Evolutionary conservation across 129 eudicot genomes (phyloP).

Genomic region (Pulicaria dysenterica): DNA sequence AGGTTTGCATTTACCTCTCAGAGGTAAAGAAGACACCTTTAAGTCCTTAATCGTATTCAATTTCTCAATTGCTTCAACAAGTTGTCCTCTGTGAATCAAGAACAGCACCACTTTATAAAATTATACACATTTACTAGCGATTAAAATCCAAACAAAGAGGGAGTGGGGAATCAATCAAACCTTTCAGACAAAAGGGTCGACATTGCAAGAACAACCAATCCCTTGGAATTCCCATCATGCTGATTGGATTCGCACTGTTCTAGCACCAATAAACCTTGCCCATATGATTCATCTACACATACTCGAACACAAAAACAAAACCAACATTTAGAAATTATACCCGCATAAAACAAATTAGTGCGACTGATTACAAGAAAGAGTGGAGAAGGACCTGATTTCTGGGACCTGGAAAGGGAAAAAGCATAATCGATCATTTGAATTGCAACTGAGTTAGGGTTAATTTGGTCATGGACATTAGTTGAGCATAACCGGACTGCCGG

Average conservation of each 20-base stretch:
- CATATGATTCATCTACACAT: slow-evolving; percentile 76
- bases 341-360: not conserved
- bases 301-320: not conserved
- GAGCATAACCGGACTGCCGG: slow-evolving; percentile 26
- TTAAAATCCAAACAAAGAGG: not conserved
- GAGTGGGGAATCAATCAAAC: slow-evolving; percentile 38
- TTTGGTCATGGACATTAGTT: slow-evolving; percentile 25
- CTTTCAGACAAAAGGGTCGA: slow-evolving; percentile 76
- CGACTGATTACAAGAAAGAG: not conserved
- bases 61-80: slow-evolving; percentile 68
- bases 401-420: slow-evolving; percentile 67
- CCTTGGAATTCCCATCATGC: slow-evolving; percentile 59
- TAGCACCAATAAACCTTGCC: slow-evolving; percentile 67
- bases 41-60: slow-evolving; percentile 49
- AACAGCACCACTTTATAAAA: not conserved
- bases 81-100: slow-evolving; percentile 50
- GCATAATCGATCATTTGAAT: slow-evolving; percentile 78
- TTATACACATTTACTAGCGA: not conserved
- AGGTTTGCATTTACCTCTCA: slow-evolving; percentile 52
- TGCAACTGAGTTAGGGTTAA: slow-evolving; percentile 62
- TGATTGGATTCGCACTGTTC: slow-evolving; percentile 84
- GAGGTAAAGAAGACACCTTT: slow-evolving; percentile 47
- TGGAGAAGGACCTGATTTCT: slow-evolving; percentile 60
- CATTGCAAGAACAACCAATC: slow-evolving; percentile 67
- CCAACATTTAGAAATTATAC: not conserved